These are phyloP conservation scores for Adiantum capillusveneris DNA, from an alignment of 75 land plant genomes.

Conservation along the genomic window DNA sequence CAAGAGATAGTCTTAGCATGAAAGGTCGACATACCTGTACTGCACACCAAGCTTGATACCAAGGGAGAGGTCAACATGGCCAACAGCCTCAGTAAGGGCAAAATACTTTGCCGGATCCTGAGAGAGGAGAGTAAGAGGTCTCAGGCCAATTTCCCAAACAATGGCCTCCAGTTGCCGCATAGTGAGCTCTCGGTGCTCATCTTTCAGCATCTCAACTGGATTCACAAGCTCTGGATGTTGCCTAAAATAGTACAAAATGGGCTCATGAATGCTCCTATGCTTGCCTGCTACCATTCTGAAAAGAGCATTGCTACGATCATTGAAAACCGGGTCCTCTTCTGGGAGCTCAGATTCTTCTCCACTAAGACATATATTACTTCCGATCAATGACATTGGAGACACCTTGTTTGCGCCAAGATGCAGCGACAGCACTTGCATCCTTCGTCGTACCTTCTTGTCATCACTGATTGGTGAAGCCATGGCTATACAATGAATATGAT, in stretches of 20 bases:
- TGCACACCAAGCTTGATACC: conserved; percentile 92
- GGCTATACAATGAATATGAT: no score
- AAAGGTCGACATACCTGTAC: conserved; percentile 51
- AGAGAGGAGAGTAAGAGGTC: conserved; percentile 44
- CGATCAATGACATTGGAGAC: no score
- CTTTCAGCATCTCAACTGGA: conserved; percentile 71
- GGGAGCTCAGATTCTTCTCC: no score
- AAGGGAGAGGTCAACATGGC: conserved; percentile 77
- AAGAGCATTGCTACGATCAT: conserved; percentile 10
- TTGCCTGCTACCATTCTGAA: conserved; percentile 51
- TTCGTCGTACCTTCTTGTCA: no score
- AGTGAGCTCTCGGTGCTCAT: conserved; percentile 74
- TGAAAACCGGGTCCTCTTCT: no score
- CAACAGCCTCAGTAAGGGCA: conserved; percentile 68
- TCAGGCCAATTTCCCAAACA: conserved; percentile 74
- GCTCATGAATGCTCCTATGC: conserved; percentile 45
- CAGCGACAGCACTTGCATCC: no score
- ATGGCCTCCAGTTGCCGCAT: conserved; percentile 70
- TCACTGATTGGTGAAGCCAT: no score
- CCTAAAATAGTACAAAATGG: conserved; percentile 47
- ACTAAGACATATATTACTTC: no score
- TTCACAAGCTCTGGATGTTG: conserved; percentile 69
- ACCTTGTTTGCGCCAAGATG: no score
- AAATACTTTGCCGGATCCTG: conserved; percentile 79
- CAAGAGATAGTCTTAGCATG: not conserved